Percentiles rank a stretch among this genome's conserved stretches.
Evolutionary conservation across 2,329 filamentous ascomycete species (phyloP).

Genomic region (Pezicula rhizophila): DNA sequence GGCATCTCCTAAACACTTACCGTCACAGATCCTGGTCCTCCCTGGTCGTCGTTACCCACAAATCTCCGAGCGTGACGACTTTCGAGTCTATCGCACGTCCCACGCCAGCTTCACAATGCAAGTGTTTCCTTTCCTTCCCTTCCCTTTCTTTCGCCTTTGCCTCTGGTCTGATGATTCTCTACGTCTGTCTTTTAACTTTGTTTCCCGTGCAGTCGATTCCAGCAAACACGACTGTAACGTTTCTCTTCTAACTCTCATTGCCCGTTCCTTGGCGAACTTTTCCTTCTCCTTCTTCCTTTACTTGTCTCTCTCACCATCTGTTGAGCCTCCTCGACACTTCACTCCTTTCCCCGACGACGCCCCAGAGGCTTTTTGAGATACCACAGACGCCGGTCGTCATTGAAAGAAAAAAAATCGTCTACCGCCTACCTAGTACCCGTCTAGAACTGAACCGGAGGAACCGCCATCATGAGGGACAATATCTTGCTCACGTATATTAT

Average conservation of each 20-base stretch:
- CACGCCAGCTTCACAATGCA: slow-evolving; percentile 2
- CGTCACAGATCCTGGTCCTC: no score
- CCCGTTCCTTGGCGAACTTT: slow-evolving; percentile 3
- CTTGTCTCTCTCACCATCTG: no score
- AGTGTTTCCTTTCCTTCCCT: slow-evolving; percentile 18
- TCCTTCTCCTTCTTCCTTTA: slow-evolving; percentile 1
- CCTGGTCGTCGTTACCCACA: no score
- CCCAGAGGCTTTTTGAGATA: slow-evolving; percentile 3
- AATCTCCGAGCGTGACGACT: neutral
- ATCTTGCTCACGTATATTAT: slow-evolving; percentile 45
- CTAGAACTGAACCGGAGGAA: neutral
- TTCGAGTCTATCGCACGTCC: neutral
- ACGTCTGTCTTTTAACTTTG: slow-evolving; percentile 8
- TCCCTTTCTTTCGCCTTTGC: slow-evolving; percentile 7
- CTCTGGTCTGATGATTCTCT: slow-evolving; percentile 6
- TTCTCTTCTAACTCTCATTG: slow-evolving; percentile 6
- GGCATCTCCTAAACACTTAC: no score
- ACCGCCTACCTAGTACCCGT: neutral
- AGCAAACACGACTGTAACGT: slow-evolving; percentile 1
- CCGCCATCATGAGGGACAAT: slow-evolving; percentile 38
- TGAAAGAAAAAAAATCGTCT: slow-evolving; percentile 4
- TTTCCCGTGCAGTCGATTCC: slow-evolving; percentile 5
- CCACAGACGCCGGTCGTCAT: slow-evolving; percentile 27
- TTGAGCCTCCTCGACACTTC: slow-evolving; percentile 4
- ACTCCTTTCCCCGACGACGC: slow-evolving; percentile 7